Base-by-base conservation (phyloP, 225 moss, liverwort and hornwort genomes). In the Pleurozium schreberi region DNA sequence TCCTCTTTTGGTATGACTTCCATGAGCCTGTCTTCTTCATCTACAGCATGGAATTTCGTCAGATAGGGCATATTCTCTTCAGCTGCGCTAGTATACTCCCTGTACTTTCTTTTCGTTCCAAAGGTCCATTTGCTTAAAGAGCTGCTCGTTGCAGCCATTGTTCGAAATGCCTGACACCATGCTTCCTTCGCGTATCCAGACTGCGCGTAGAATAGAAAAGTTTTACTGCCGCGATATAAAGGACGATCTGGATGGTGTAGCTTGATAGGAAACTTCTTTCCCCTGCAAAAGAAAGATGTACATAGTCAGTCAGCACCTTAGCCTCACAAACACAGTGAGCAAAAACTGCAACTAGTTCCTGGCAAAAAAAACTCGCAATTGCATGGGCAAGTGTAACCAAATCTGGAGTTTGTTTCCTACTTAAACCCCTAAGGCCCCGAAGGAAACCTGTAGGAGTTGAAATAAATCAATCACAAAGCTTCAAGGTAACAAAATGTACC, bases 61-160 rank as follows among this genome's bases (percentile, higher is more conserved):
- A 96, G 40, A 76, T 93, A 96, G 5, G 98, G 97, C 89, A 95
- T 95, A 50, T 99, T 96, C 65, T 84, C 83, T 84, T 96, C 94
- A 71, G 96, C 96, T 75, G 90, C 92, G 36, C 70, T 85, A 30
- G 90, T 89, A 65, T 99, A 99, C 55, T 99, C 93, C 89, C 86
- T 90, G 84, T 92, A 99, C 88, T 90, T 91, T 57, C 93, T 93
- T 86, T 95, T 99, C 63, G 78, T 91, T n/a, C 49, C 81, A 13
- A 92, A 81, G 38, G 83, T 78, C 94, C 88, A 93, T 53, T 86
- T 80, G 83, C 93, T 91, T 50, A 89, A 90, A 63, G 79, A 40
- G 27, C 65, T 76, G n/a, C 75, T 81, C 76, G 67, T 77, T 73
- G 77, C 91, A 23, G 94, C 87, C 88, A 94, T 90, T 53, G 89